Conservation (phyloP, 345 rosid species). For the Alliaria petiolata region DNA sequence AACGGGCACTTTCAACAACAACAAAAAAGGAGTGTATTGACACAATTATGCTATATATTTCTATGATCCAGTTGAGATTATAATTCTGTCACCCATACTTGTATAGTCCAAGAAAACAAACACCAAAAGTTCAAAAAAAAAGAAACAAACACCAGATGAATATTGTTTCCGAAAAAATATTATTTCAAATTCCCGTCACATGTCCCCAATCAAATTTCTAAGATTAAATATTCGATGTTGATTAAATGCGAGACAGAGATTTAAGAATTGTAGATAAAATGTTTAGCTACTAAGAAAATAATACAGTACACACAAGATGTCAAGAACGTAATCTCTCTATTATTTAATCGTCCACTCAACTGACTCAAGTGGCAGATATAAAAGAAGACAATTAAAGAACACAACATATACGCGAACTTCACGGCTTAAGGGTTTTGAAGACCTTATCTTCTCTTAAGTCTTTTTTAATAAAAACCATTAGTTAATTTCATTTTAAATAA, state of each 20-base stretch:
- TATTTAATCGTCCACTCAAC: not conserved
- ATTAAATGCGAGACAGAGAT: slow-evolving; percentile 9
- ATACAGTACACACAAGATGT: not conserved
- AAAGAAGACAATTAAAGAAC: slow-evolving; percentile 3
- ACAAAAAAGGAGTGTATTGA: not conserved
- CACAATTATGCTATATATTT: slow-evolving; percentile 6
- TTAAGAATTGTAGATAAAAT: not conserved
- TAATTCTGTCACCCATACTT: not conserved
- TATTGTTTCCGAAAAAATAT: not conserved
- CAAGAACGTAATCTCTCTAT: not conserved
- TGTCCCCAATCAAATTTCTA: slow-evolving; percentile 14
- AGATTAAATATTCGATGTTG: not conserved
- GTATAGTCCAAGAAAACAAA: not conserved
- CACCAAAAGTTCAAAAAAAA: too few relatives aligned
- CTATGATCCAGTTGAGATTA: not conserved
- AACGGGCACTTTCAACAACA: slow-evolving; percentile 10
- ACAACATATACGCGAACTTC: slow-evolving; percentile 15
- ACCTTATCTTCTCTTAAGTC: slow-evolving; percentile 8
- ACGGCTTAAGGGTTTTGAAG: not conserved
- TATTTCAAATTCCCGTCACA: slow-evolving; percentile 9
- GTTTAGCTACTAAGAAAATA: not conserved
- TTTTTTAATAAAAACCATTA: slow-evolving; percentile 1
- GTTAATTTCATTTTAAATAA: not conserved
- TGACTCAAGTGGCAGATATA: slow-evolving; percentile 18
- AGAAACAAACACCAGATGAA: not conserved